Percentiles rank a stretch among this genome's conserved stretches.
These are phyloP conservation scores for Aspergillus clavatus DNA, from an alignment of 2,329 filamentous ascomycete genomes.

Conservation along the genomic window DNA sequence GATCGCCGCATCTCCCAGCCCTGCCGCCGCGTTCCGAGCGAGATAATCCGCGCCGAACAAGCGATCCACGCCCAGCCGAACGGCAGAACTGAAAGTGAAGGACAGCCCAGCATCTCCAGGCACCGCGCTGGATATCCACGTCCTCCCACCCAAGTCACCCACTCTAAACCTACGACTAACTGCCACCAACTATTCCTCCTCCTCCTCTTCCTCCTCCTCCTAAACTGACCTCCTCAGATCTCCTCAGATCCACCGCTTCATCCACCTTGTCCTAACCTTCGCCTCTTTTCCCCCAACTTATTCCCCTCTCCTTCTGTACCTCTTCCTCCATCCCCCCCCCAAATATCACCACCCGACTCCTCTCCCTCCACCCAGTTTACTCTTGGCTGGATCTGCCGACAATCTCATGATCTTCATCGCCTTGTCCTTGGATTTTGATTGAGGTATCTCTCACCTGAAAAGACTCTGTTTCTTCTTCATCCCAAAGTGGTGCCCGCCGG, in stretches of 20 bases:
- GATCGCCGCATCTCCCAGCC: constrained; percentile 31
- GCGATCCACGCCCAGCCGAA: constrained; percentile 30
- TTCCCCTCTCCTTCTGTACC: constrained; percentile 9
- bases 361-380: constrained; percentile 13
- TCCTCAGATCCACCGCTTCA: constrained; percentile 27
- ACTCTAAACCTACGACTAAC: no score
- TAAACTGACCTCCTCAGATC: no score
- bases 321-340: constrained; percentile 3
- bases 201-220: no score
- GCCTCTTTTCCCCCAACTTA: constrained; percentile 8
- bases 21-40: constrained; percentile 21
- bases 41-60: constrained; percentile 37
- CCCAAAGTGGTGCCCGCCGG: constrained; percentile 2
- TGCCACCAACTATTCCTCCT: no score
- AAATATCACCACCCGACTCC: constrained; percentile 8
- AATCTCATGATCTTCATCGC: neutral
- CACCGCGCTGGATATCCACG: constrained; percentile 24
- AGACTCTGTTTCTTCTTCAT: constrained; percentile 7
- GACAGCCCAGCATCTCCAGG: constrained; percentile 17
- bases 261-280: constrained; percentile 17
- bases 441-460: constrained; percentile 4
- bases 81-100: constrained; percentile 2
- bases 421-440: neutral
- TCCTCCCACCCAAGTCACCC: constrained; percentile 11
- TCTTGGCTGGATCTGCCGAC: constrained; percentile 11